Evolutionary conservation across 495 filamentous ascomycete genomes (phyloP).

Genomic region (Neurospora tetraspora): DNA sequence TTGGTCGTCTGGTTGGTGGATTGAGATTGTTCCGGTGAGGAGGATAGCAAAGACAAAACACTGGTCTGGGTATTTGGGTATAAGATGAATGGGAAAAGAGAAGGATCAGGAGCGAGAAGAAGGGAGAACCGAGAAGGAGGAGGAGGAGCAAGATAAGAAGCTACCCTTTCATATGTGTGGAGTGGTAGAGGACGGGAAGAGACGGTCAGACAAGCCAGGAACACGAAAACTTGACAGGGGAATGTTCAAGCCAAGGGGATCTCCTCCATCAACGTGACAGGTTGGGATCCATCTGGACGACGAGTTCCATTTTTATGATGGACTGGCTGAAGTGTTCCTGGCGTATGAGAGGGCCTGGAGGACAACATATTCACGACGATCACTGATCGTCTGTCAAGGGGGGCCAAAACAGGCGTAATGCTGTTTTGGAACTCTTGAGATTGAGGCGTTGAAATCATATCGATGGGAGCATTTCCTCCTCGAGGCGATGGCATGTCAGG

Average conservation of each 20-base stretch:
- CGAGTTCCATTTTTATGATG: neutral
- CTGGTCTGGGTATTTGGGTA: neutral
- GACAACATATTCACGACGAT: neutral
- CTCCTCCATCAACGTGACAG: neutral
- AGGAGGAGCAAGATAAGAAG: neutral
- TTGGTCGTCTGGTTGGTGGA: neutral
- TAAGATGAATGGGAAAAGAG: neutral
- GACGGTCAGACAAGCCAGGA: neutral
- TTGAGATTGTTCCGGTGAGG: neutral
- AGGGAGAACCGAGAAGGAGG: neutral
- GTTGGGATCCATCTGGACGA: neutral
- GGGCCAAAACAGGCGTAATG: neutral
- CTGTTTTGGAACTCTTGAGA: neutral
- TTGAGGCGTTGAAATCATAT: neutral
- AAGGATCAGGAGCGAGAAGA: neutral
- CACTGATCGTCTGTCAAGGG: neutral
- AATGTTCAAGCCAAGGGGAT: neutral
- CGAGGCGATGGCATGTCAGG: neutral
- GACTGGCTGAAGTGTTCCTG: neutral
- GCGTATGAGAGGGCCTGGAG: neutral
- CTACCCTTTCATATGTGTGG: neutral
- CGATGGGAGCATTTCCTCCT: neutral
- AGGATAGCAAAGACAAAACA: neutral
- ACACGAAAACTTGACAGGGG: neutral
- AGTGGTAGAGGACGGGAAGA: neutral